These are phyloP conservation scores for Venturia aucupariae DNA, from an alignment of 2,329 filamentous ascomycete species.

Conservation along the genomic window DNA sequence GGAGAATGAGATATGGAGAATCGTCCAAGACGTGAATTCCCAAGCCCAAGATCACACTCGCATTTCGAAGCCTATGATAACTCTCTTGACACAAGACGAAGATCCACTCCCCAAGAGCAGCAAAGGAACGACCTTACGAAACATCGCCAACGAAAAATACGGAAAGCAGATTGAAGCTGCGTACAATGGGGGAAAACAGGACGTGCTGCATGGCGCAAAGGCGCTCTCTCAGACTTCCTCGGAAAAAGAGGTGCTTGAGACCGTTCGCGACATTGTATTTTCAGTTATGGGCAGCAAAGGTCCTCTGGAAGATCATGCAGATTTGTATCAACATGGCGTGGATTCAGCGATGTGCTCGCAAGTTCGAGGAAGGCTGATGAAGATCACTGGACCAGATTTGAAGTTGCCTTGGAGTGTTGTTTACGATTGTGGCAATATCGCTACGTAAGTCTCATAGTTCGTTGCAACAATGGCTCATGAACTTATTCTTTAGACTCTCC, in stretches of 20 bases:
- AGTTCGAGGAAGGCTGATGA: neutral
- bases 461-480: neutral
- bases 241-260: neutral
- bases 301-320: neutral
- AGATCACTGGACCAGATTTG: neutral
- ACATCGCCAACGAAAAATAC: conserved; percentile 41
- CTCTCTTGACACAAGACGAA: conserved; percentile 30
- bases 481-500: neutral
- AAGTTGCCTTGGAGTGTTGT: conserved; percentile 3
- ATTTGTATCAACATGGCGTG: neutral
- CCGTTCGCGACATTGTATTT: neutral
- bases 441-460: neutral
- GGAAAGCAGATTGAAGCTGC: conserved; percentile 37
- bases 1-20: conserved; percentile 40
- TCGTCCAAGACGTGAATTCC: conserved; percentile 43
- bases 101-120: conserved; percentile 2
- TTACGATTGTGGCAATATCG: conserved; percentile 6
- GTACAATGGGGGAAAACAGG: conserved; percentile 24
- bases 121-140: conserved; percentile 48
- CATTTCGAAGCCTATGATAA: conserved; percentile 47
- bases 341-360: neutral
- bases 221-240: neutral
- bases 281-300: neutral
- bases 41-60: conserved; percentile 43
- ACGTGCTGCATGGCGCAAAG: neutral